Percentiles rank a stretch among this genome's conserved stretches.
phyloP scores from a whole-genome alignment of 371 early-diverging fungal genomes.

The Globomyces sp. region DNA sequence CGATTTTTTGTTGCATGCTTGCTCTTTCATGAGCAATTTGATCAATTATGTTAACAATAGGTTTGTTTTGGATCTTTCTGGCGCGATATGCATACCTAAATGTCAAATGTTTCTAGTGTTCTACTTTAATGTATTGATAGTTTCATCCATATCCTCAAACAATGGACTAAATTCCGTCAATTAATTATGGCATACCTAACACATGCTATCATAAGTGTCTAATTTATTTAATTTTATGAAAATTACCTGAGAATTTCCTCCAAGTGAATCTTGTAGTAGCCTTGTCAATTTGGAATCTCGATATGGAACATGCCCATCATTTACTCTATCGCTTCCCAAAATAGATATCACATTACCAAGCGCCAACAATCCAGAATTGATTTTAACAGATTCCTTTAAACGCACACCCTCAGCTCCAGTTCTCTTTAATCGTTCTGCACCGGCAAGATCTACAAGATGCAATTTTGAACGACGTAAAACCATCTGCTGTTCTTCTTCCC shows the following conservation, averaged over 20 bases:
- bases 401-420: constrained; percentile 58
- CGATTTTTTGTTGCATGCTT: constrained; percentile 31
- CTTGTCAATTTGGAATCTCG: constrained; percentile 46
- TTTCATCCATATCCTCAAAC: constrained; percentile 45
- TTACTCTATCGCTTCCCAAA: constrained; percentile 25
- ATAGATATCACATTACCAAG: constrained; percentile 48
- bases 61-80: constrained; percentile 46
- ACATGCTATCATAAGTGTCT: constrained; percentile 49
- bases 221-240: too few species aligned
- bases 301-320: constrained; percentile 37
- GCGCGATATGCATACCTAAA: constrained; percentile 40
- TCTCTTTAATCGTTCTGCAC: constrained; percentile 57
- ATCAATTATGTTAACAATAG: constrained; percentile 37
- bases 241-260: constrained; percentile 65
- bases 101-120: too few species aligned
- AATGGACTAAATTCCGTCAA: constrained; percentile 21
- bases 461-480: constrained; percentile 37
- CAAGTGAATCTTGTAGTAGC: constrained; percentile 95
- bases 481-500: not conserved
- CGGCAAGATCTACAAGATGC: constrained; percentile 57
- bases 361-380: constrained; percentile 50
- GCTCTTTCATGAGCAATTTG: constrained; percentile 11
- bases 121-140: constrained; percentile 41
- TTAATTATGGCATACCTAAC: constrained; percentile 6
- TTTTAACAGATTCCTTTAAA: constrained; percentile 59